Percentiles rank a stretch among this genome's conserved stretches.
These are phyloP conservation scores for Coemansia sp. DNA, from an alignment of 192 early-diverging fungal genomes.

Conservation along the genomic window DNA sequence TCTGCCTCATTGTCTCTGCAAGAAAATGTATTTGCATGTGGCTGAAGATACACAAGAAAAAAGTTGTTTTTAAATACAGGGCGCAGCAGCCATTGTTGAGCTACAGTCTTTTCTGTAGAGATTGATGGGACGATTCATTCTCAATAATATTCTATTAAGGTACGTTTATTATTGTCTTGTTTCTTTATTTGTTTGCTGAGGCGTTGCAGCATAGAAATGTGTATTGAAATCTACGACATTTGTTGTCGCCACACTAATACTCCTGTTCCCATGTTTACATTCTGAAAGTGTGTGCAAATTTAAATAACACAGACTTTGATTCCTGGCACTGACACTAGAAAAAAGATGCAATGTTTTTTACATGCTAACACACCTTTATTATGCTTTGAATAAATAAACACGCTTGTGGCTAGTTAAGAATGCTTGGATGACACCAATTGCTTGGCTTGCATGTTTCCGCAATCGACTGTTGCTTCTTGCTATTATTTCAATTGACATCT, in stretches of 20 bases:
- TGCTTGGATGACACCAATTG: too few relatives aligned
- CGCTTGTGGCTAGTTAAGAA: too few relatives aligned
- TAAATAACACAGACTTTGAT: neutral
- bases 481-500: too few relatives aligned
- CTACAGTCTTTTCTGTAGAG: neutral
- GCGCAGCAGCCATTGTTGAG: neutral
- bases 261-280: neutral
- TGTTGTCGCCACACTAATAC: slow-evolving; percentile 4
- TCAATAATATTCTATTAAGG: neutral
- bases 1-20: neutral
- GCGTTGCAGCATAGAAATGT: neutral
- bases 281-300: neutral
- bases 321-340: neutral
- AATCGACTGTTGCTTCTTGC: too few relatives aligned
- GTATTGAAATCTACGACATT: neutral
- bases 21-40: neutral
- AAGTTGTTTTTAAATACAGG: neutral
- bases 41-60: neutral
- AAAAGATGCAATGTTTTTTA: too few relatives aligned
- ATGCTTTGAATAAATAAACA: too few relatives aligned
- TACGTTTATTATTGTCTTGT: slow-evolving; percentile 3
- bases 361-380: too few relatives aligned
- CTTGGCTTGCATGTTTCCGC: too few relatives aligned
- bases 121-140: neutral
- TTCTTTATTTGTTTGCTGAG: neutral